Percentiles rank a stretch among this genome's conserved stretches.
Evolutionary conservation across 352 stramenopile species (phyloP).

Genomic region (Globisporangium parvum): DNA sequence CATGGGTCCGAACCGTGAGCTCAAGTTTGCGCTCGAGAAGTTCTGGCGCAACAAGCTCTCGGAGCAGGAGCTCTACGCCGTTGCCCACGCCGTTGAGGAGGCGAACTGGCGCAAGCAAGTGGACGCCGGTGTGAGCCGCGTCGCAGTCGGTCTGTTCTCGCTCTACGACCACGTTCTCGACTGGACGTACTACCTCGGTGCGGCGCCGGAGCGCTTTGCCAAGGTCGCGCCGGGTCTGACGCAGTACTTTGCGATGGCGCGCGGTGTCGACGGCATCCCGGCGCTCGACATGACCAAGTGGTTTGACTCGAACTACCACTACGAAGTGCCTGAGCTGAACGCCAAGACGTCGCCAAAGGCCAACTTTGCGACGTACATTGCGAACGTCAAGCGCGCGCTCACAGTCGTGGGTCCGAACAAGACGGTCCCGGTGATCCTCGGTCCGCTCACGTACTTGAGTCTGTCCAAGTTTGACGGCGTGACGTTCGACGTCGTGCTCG

Average conservation of each 20-base stretch:
- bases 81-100: slow-evolving; percentile 74
- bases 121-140: slow-evolving; percentile 60
- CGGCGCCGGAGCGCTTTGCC: slow-evolving; percentile 73
- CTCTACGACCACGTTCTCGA: slow-evolving; percentile 91
- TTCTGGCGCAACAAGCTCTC: slow-evolving; percentile 86
- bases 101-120: slow-evolving; percentile 85
- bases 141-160: slow-evolving; percentile 87
- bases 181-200: slow-evolving; percentile 80
- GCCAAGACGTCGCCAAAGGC: slow-evolving; percentile 56
- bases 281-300: slow-evolving; percentile 94
- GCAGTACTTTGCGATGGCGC: slow-evolving; percentile 90
- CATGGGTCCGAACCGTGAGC: slow-evolving; percentile 91
- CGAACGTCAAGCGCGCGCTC: slow-evolving; percentile 73
- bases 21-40: slow-evolving; percentile 93
- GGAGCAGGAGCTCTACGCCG: slow-evolving; percentile 72
- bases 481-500: slow-evolving; percentile 62
- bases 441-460: slow-evolving; percentile 76
- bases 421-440: slow-evolving; percentile 76
- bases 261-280: slow-evolving; percentile 83
- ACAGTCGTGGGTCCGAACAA: slow-evolving; percentile 72
- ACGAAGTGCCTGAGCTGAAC: slow-evolving; percentile 90
- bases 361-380: slow-evolving; percentile 80
- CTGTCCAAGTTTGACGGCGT: slow-evolving; percentile 80
- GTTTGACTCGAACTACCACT: slow-evolving; percentile 96
- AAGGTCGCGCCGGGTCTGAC: slow-evolving; percentile 46